These are phyloP conservation scores for Pueraria montana DNA, from an alignment of 306 rosid species.

Conservation along the genomic window DNA sequence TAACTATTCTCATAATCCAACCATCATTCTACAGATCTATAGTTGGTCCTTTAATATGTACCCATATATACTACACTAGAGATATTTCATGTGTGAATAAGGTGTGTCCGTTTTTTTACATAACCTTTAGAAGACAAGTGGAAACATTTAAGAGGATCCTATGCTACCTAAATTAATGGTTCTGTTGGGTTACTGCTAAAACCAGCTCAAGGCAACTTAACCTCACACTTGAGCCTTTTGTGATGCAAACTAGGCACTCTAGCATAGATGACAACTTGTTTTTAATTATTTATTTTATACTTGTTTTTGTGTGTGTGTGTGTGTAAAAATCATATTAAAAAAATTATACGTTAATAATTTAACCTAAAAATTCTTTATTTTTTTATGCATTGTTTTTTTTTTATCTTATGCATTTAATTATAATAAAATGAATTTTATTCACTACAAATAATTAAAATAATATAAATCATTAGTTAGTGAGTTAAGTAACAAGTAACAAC, in stretches of 20 bases:
- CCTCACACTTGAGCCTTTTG: background rate
- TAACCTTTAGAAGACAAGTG: background rate
- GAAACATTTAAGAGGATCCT: background rate
- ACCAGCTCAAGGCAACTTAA: background rate
- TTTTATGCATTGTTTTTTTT: background rate
- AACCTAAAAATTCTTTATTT: background rate
- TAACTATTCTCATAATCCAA: background rate
- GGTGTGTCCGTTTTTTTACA: background rate
- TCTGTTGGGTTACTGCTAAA: background rate
- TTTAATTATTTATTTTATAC: too few relatives aligned
- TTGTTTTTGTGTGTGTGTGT: too few relatives aligned
- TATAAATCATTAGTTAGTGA: too few relatives aligned
- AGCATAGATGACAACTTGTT: too few relatives aligned
- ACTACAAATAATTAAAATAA: too few relatives aligned
- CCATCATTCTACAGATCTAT: background rate
- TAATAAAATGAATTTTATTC: too few relatives aligned
- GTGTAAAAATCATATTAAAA: too few relatives aligned
- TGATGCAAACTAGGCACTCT: too few relatives aligned
- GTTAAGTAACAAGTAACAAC: too few relatives aligned
- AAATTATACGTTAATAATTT: background rate
- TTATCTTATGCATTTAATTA: too few relatives aligned
- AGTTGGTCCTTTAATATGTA: background rate
- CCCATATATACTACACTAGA: background rate
- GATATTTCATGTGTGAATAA: background rate
- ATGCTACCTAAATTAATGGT: background rate